Evolutionary conservation across 352 stramenopile genomes (phyloP).

Genomic region (Phytophthora palmivora): DNA sequence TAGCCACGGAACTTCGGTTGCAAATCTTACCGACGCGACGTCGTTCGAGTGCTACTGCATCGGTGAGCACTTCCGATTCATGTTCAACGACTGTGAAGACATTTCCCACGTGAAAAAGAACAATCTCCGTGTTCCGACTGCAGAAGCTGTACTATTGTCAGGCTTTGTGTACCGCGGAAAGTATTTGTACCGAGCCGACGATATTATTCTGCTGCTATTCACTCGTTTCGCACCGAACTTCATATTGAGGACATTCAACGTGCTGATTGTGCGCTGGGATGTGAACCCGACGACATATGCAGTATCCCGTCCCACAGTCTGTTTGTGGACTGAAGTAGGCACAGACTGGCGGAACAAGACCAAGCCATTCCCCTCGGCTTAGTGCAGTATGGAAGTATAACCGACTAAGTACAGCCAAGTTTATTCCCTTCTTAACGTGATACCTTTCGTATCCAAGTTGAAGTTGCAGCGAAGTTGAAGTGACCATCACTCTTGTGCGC

Average conservation of each 20-base stretch:
- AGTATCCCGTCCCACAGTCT: constrained; percentile 39
- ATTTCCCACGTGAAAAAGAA: constrained; percentile 41
- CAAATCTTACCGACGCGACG: constrained; percentile 36
- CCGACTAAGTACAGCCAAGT: not conserved
- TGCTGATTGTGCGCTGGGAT: constrained; percentile 45
- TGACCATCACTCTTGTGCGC: constrained; percentile 49
- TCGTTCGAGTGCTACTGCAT: constrained; percentile 46
- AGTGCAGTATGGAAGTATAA: constrained; percentile 7
- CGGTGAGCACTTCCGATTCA: constrained; percentile 39
- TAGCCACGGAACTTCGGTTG: constrained; percentile 18
- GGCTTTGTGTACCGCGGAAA: constrained; percentile 43
- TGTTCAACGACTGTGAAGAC: constrained; percentile 45
- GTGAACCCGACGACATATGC: constrained; percentile 39
- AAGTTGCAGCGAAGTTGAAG: constrained; percentile 35
- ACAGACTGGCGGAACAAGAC: constrained; percentile 45
- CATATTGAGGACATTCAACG: constrained; percentile 46
- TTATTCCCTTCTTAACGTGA: constrained; percentile 5
- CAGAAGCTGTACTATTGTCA: constrained; percentile 34
- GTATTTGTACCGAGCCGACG: constrained; percentile 38
- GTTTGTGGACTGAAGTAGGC: constrained; percentile 46
- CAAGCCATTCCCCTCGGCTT: constrained; percentile 43
- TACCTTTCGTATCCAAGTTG: constrained; percentile 24
- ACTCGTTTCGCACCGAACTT: constrained; percentile 37
- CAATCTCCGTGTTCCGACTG: constrained; percentile 25
- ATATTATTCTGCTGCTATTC: constrained; percentile 40